phyloP scores from a whole-genome alignment of 345 rosid species.

The Turritis glabra region DNA sequence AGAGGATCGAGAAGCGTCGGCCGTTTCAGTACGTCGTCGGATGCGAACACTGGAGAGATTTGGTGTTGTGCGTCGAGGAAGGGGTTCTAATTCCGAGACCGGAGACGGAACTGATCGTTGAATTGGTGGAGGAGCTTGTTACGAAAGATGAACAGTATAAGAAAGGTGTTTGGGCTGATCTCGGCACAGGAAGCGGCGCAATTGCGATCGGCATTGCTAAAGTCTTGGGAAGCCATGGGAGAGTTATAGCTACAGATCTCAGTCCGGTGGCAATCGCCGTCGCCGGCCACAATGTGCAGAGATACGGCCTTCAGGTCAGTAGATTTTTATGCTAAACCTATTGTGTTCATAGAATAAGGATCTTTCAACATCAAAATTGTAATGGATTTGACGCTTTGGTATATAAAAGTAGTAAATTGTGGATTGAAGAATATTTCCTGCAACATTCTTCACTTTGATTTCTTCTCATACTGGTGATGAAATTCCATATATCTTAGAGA shows the following conservation, averaged over 20 bases:
- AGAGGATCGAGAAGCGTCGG: conserved; percentile 79
- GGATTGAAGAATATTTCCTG: not conserved
- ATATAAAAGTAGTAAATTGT: not conserved
- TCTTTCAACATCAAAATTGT: not conserved
- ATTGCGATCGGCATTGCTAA: conserved; percentile 73
- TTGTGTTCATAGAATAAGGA: not conserved
- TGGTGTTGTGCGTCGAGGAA: conserved; percentile 83
- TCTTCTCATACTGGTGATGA: not conserved
- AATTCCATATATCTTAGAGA: conserved; percentile 32
- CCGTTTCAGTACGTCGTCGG: conserved; percentile 92
- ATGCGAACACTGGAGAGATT: conserved; percentile 91
- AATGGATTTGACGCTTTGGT: not conserved
- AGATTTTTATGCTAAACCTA: not conserved
- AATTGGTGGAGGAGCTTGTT: conserved; percentile 56
- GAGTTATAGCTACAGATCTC: conserved; percentile 74
- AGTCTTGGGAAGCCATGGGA: conserved; percentile 48
- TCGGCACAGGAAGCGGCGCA: conserved; percentile 93
- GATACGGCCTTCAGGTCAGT: conserved; percentile 70
- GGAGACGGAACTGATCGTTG: conserved; percentile 78
- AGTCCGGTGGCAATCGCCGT: conserved; percentile 67
- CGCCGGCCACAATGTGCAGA: conserved; percentile 63
- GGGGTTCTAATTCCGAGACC: conserved; percentile 95
- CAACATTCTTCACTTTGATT: not conserved
- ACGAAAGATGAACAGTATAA: conserved; percentile 34
- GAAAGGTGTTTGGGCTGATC: conserved; percentile 78